Conservation (phyloP, 192 early-diverging fungal species). For the Thoreauomyces humboldtii region DNA sequence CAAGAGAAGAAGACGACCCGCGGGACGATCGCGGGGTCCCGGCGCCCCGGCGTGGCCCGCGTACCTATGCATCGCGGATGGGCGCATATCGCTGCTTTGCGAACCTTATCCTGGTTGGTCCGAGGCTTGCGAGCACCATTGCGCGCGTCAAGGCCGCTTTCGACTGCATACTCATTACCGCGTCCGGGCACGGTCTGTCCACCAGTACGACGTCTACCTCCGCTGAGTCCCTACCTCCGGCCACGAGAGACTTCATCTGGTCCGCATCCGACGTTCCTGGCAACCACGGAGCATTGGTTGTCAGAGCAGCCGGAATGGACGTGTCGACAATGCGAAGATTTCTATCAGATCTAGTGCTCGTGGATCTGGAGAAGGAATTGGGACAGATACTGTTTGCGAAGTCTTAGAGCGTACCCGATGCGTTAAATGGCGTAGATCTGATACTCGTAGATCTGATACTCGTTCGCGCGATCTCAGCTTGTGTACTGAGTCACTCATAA, state of each 20-base stretch:
- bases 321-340: conserved; percentile 28
- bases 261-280: not conserved
- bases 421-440: too few species aligned
- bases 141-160: conserved; percentile 3
- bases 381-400: conserved; percentile 9
- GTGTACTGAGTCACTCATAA: too few species aligned
- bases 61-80: conserved; percentile 47
- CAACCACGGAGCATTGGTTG: conserved; percentile 6
- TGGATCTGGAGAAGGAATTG: conserved; percentile 8
- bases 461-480: too few species aligned
- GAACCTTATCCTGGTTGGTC: conserved; percentile 60
- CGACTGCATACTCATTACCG: conserved; percentile 8
- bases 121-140: conserved; percentile 7
- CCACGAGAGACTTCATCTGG: conserved; percentile 7
- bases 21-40: not conserved
- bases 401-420: too few species aligned
- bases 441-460: too few species aligned
- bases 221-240: not conserved
- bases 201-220: not conserved
- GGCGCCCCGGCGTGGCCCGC: not conserved
- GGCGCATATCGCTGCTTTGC: conserved; percentile 61
- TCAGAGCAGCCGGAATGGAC: conserved; percentile 25
- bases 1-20: conserved; percentile 16
- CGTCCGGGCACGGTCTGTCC: not conserved
- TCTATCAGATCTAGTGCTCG: conserved; percentile 1